These are phyloP conservation scores for Astrothelium macrocarpum DNA, from an alignment of 495 filamentous ascomycete genomes.

Conservation along the genomic window DNA sequence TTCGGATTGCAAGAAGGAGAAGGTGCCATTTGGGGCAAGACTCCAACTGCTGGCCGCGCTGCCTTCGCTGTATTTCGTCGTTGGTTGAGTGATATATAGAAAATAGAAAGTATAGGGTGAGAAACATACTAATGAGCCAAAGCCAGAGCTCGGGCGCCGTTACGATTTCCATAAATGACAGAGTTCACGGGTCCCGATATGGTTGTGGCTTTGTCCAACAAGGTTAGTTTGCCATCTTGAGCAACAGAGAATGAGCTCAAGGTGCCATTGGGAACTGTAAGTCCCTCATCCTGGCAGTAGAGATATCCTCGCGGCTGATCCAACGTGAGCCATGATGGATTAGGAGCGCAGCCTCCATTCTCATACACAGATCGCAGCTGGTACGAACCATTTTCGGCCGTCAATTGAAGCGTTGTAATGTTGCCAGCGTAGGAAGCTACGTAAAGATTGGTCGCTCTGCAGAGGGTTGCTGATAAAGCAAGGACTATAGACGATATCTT, in stretches of 20 bases:
- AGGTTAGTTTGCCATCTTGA: conserved; percentile 22
- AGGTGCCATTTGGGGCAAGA: conserved; percentile 15
- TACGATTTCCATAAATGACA: conserved; percentile 26
- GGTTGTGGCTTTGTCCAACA: conserved; percentile 19
- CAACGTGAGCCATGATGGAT: conserved; percentile 29
- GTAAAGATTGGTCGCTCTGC: conserved; percentile 25
- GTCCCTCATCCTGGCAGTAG: conserved; percentile 31
- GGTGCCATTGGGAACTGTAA: conserved; percentile 25
- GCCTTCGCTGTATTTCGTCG: not conserved
- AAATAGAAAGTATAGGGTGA: not conserved
- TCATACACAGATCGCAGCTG: conserved; percentile 7
- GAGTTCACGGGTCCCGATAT: conserved; percentile 27
- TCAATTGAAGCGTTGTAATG: conserved; percentile 21
- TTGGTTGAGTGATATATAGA: not conserved
- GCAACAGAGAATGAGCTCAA: conserved; percentile 25
- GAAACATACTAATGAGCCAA: conserved; percentile 27
- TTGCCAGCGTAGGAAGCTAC: conserved; percentile 23
- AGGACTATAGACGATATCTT: not conserved
- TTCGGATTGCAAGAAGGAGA: conserved; percentile 23
- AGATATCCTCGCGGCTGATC: conserved; percentile 22
- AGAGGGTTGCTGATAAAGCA: not conserved
- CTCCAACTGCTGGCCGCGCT: conserved; percentile 17
- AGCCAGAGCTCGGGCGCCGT: conserved; percentile 23
- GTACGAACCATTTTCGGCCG: conserved; percentile 16
- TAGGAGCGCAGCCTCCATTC: conserved; percentile 21